Conservation (phyloP, 2,329 filamentous ascomycete genomes). For the Pezicula radicicola region DNA sequence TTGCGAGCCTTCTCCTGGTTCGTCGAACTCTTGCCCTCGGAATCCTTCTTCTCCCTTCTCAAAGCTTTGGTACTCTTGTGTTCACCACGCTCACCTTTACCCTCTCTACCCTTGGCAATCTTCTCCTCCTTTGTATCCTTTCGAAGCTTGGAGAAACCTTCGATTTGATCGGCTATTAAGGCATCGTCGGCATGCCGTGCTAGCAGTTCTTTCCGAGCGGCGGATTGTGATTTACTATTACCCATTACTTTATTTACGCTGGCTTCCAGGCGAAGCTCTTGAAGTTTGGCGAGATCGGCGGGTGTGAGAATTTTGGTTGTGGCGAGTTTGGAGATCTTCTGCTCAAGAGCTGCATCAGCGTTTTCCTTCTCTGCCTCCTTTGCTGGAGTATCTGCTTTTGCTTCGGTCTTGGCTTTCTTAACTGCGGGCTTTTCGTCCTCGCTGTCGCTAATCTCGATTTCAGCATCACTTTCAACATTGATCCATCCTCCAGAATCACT, state of each 20-base stretch:
- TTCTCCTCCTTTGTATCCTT: conserved; percentile 90
- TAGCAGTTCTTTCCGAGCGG: conserved; percentile 34
- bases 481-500: conserved; percentile 80
- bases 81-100: conserved; percentile 72
- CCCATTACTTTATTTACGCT: conserved; percentile 63
- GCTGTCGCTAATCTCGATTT: conserved; percentile 70
- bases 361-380: conserved; percentile 41
- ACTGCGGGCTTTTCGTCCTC: conserved; percentile 69
- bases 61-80: conserved; percentile 85
- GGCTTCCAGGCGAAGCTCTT: conserved; percentile 76
- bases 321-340: conserved; percentile 70
- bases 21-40: conserved; percentile 90
- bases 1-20: conserved; percentile 95
- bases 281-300: conserved; percentile 90
- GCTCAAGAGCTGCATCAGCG: conserved; percentile 28
- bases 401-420: conserved; percentile 60
- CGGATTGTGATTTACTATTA: conserved; percentile 37
- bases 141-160: conserved; percentile 76
- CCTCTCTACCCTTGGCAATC: conserved; percentile 77
- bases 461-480: conserved; percentile 78
- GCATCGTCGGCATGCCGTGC: conserved; percentile 79
- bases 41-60: conserved; percentile 81
- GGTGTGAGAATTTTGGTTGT: conserved; percentile 93
- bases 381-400: conserved; percentile 30
- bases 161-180: conserved; percentile 87